These are phyloP conservation scores for Nigrospora sphaerica DNA, from an alignment of 2,329 filamentous ascomycete genomes.

Conservation along the genomic window DNA sequence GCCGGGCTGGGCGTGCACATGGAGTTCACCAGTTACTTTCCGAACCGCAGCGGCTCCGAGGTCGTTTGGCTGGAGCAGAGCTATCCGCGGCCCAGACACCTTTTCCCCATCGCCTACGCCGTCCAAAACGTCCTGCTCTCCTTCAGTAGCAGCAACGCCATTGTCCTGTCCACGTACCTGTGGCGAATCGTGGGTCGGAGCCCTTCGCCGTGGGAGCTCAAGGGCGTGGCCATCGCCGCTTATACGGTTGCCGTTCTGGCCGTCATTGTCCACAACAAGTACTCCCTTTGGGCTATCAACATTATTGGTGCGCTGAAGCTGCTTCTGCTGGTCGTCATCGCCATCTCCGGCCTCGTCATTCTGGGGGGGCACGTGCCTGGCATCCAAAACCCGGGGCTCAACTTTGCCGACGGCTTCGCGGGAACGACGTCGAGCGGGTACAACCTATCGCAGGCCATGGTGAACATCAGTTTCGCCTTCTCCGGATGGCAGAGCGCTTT, in stretches of 20 bases:
- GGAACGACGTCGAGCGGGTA: slow-evolving; percentile 35
- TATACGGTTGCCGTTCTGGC: slow-evolving; percentile 51
- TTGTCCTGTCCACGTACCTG: slow-evolving; percentile 56
- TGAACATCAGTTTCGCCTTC: slow-evolving; percentile 53
- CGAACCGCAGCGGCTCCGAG: slow-evolving; percentile 47
- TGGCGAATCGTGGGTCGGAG: slow-evolving; percentile 45
- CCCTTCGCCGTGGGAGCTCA: slow-evolving; percentile 50
- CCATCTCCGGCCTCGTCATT: slow-evolving; percentile 54
- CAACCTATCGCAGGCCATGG: slow-evolving; percentile 49
- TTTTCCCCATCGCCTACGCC: slow-evolving; percentile 49
- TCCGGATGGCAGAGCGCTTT: slow-evolving; percentile 52
- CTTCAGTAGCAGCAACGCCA: slow-evolving; percentile 49
- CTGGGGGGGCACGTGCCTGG: slow-evolving; percentile 45
- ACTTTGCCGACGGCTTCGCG: slow-evolving; percentile 48
- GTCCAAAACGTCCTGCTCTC: slow-evolving; percentile 48
- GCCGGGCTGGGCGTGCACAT: slow-evolving; percentile 43
- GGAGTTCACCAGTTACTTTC: slow-evolving; percentile 48
- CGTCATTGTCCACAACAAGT: slow-evolving; percentile 47
- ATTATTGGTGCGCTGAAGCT: slow-evolving; percentile 53
- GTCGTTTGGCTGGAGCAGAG: slow-evolving; percentile 54
- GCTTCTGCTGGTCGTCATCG: slow-evolving; percentile 54
- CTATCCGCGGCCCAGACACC: slow-evolving; percentile 47
- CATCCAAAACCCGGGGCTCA: slow-evolving; percentile 41
- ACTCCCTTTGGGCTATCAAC: slow-evolving; percentile 49
- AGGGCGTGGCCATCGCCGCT: slow-evolving; percentile 58